These are phyloP conservation scores for Ramaria sp. DNA, from an alignment of 768 basidiomycete genomes.

Conservation along the genomic window DNA sequence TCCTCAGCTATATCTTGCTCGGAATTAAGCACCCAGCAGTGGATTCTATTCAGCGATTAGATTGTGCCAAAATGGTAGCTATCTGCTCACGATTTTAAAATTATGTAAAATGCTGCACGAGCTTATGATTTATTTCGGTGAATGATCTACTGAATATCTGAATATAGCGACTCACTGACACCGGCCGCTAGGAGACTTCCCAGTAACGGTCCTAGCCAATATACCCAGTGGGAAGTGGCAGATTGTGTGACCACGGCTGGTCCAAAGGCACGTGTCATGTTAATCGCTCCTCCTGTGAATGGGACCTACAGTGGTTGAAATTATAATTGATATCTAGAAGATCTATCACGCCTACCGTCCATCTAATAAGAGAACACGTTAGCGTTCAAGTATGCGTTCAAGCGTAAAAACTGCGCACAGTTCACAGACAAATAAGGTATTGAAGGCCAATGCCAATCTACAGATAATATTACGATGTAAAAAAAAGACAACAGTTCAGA, in stretches of 20 bases:
- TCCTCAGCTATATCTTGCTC: too few species aligned
- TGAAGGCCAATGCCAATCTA: constrained; percentile 56
- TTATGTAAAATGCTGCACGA: constrained; percentile 39
- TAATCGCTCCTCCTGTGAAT: constrained; percentile 62
- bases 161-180: background rate
- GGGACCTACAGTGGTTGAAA: constrained; percentile 28
- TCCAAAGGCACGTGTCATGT: constrained; percentile 60
- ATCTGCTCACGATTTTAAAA: constrained; percentile 36
- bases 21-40: too few species aligned
- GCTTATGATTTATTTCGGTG: background rate
- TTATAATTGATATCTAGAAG: background rate
- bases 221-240: constrained; percentile 49
- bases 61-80: too few species aligned
- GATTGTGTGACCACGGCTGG: constrained; percentile 61
- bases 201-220: constrained; percentile 62
- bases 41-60: too few species aligned
- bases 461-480: background rate
- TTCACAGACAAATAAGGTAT: constrained; percentile 53
- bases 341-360: background rate
- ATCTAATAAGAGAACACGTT: background rate
- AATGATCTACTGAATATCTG: background rate
- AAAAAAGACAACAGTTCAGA: background rate
- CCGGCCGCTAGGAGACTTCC: constrained; percentile 44
- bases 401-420: constrained; percentile 26
- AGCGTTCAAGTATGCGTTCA: background rate